phyloP scores from a whole-genome alignment of 2,329 filamentous ascomycete species.

The Parafenestella ontariensis region DNA sequence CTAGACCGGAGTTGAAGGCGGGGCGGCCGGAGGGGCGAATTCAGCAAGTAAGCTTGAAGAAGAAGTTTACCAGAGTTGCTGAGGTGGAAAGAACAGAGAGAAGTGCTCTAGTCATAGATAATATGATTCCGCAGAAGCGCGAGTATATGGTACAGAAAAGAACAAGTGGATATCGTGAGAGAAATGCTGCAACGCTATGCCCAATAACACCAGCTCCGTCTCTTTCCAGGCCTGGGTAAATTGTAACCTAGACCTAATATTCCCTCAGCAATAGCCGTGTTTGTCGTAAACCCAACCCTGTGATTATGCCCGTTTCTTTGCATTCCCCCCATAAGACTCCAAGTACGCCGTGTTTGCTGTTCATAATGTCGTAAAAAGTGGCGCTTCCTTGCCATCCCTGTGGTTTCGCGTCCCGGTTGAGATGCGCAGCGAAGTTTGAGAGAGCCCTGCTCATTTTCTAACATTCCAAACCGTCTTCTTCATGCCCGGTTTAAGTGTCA shows the following conservation, averaged over 20 bases:
- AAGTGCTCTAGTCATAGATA: too few relatives aligned
- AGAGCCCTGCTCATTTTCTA: slow-evolving; percentile 19
- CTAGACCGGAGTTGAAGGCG: not conserved
- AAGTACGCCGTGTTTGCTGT: not conserved
- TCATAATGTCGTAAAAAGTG: not conserved
- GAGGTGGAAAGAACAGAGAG: not conserved
- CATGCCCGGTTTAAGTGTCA: slow-evolving; percentile 26
- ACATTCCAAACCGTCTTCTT: slow-evolving; percentile 43
- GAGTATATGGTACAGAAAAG: not conserved
- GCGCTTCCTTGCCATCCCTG: not conserved
- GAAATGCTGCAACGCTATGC: not conserved
- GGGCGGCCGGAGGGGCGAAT: not conserved
- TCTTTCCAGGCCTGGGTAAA: not conserved
- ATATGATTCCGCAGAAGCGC: not conserved
- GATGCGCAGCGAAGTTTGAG: not conserved
- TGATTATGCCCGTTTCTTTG: not conserved
- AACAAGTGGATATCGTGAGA: not conserved
- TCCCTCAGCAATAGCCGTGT: too few relatives aligned
- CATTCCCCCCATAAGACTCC: not conserved
- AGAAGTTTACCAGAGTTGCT: not conserved
- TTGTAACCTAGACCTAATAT: not conserved
- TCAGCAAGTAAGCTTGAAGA: not conserved
- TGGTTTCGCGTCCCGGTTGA: not conserved
- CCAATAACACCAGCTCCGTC: not conserved
- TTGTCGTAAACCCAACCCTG: not conserved